Percentiles rank a stretch among this genome's conserved stretches.
These are phyloP conservation scores for Ganoderma resinaceum DNA, from an alignment of 1,284 basidiomycete genomes.

Conservation along the genomic window DNA sequence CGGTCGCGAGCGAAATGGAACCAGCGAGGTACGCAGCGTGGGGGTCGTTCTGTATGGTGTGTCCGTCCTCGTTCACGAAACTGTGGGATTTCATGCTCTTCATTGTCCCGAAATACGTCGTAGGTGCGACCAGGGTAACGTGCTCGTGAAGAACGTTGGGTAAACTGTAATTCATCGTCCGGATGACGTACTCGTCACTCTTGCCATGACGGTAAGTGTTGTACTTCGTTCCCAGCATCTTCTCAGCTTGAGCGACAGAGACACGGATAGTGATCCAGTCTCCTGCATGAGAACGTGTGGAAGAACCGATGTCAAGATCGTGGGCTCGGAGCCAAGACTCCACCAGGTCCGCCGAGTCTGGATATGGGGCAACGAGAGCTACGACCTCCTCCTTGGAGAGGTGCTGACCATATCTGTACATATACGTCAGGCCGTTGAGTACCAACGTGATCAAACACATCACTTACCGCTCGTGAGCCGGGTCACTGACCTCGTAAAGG, in stretches of 20 bases:
- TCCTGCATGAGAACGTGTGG: slow-evolving; percentile 51
- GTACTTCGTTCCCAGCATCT: slow-evolving; percentile 61
- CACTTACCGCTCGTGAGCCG: slow-evolving; percentile 54
- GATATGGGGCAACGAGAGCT: slow-evolving; percentile 57
- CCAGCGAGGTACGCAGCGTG: slow-evolving; percentile 28
- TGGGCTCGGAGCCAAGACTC: slow-evolving; percentile 63
- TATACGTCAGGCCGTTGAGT: not conserved
- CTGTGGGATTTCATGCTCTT: slow-evolving; percentile 53
- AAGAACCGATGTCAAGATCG: slow-evolving; percentile 46
- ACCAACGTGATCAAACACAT: not conserved
- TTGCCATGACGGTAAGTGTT: slow-evolving; percentile 56
- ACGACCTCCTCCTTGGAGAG: slow-evolving; percentile 56
- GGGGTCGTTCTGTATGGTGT: slow-evolving; percentile 35
- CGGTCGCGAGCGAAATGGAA: slow-evolving; percentile 38
- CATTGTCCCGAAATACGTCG: slow-evolving; percentile 64
- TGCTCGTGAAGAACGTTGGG: slow-evolving; percentile 58
- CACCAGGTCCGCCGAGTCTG: slow-evolving; percentile 54
- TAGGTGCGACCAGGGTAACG: slow-evolving; percentile 61
- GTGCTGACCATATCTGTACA: slow-evolving; percentile 53
- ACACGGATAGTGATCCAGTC: slow-evolving; percentile 64
- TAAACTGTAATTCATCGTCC: slow-evolving; percentile 62
- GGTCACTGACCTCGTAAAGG: slow-evolving; percentile 69
- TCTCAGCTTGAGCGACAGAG: slow-evolving; percentile 63
- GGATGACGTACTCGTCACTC: slow-evolving; percentile 55
- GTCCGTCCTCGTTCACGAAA: slow-evolving; percentile 48